Base-by-base conservation (phyloP, 2,329 filamentous ascomycete genomes). In the Colletotrichum sp. region DNA sequence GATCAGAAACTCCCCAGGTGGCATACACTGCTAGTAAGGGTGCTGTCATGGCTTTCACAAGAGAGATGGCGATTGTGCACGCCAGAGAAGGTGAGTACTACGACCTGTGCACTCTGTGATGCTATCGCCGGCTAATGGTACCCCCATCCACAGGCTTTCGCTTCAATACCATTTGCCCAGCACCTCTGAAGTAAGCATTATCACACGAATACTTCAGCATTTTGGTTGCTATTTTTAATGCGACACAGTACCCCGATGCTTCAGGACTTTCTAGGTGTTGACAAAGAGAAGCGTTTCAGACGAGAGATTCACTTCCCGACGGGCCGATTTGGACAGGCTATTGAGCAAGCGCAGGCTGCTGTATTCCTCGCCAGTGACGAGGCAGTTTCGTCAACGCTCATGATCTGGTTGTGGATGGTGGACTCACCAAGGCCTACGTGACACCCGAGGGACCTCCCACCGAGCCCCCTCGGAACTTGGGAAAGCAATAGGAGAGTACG, bases 1-100 rank as follows among this genome's bases (percentile, higher is more conserved):
- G 95, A 62, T 93, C 94, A 74, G 95, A 95, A 33, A 97, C 95
- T 3, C 95, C 95, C 0, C 95, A 98, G 85, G 88, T 97, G 71
- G 96, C 96, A 38, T 98, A 98, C 85, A 98, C 96, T 1, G 95
- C 96, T 13, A 95, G 93, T 85, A 98, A 98, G 87, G 96, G 96
- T 73, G 96, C 96, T 6, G 96, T 98, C 1, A 87, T 98, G 31
- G 96, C 96, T 13, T 88, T 98, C 86, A 98, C 96, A 34, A 90
- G 96, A 75, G 96, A 98, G 83, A 86, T 98, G 76, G 95, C 96
- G 73, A 96, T 98, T 85, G 94, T 97, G 24, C 96, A 98, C 84
- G 96, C 96, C 27, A 90, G 94, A 67, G 96, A 98, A 2, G 18
- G 31, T 59, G 29, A 21, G 31, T 34, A 13, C 11, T 5, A 1